Evolutionary conservation across 208 protist genomes (phyloP).

Genomic region (Sergeia podlipaevii): DNA sequence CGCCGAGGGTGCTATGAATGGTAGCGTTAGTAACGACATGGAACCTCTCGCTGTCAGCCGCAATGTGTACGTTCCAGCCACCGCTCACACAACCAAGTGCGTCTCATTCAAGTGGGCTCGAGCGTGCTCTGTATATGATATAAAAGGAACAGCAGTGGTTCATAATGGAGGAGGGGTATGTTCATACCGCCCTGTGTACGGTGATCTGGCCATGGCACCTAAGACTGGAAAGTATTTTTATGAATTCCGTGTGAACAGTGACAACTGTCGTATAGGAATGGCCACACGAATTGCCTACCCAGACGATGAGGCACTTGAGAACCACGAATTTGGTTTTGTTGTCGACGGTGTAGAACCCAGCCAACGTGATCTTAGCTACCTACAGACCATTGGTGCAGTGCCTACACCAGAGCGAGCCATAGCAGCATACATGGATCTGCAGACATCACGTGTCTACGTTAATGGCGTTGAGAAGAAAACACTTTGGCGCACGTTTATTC

Average conservation of each 20-base stretch:
- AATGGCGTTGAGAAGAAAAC: conserved; percentile 58
- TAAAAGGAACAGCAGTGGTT: conserved; percentile 33
- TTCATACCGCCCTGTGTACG: conserved; percentile 63
- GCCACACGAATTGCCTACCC: conserved; percentile 46
- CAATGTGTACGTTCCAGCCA: conserved; percentile 30
- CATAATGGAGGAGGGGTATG: conserved; percentile 53
- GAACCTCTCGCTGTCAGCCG: no score
- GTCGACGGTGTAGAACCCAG: background rate
- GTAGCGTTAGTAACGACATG: no score
- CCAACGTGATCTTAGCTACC: conserved; percentile 25
- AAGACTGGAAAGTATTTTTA: conserved; percentile 77
- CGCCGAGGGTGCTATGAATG: no score
- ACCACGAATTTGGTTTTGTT: conserved; percentile 4
- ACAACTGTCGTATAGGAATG: conserved; percentile 71
- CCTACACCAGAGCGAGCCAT: conserved; percentile 13
- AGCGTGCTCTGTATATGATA: conserved; percentile 41
- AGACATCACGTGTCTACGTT: conserved; percentile 67
- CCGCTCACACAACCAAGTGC: conserved; percentile 20
- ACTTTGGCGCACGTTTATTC: conserved; percentile 73
- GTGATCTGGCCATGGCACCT: conserved; percentile 46
- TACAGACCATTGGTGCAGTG: conserved; percentile 33
- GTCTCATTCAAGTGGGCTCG: conserved; percentile 66
- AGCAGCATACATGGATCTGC: conserved; percentile 56
- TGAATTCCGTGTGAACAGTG: conserved; percentile 71
- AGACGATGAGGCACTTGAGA: conserved; percentile 15